Conservation (phyloP, 352 stramenopile genomes). For the Pythium volutum region DNA sequence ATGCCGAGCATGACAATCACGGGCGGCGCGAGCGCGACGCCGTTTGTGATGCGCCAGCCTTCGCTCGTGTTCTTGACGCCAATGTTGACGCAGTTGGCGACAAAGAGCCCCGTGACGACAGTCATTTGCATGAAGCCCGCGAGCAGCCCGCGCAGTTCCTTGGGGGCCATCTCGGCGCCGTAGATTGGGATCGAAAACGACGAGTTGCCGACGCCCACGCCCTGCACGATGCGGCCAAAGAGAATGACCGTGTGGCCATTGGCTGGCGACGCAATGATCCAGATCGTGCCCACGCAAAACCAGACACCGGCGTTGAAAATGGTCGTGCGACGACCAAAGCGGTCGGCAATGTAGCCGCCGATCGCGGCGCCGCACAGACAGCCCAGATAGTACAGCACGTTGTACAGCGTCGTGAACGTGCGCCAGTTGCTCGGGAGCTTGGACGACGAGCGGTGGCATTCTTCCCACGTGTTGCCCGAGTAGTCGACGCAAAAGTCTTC, state of each 20-base stretch:
- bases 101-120: slow-evolving; percentile 34
- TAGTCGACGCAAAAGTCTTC: slow-evolving; percentile 26
- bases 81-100: slow-evolving; percentile 31
- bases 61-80: slow-evolving; percentile 20
- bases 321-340: slow-evolving; percentile 18
- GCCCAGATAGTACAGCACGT: slow-evolving; percentile 25
- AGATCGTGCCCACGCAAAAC: slow-evolving; percentile 24
- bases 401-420: slow-evolving; percentile 26
- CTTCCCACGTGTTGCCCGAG: slow-evolving; percentile 13
- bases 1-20: slow-evolving; percentile 33
- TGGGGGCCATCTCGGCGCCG: slow-evolving; percentile 56
- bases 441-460: slow-evolving; percentile 15
- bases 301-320: slow-evolving; percentile 16
- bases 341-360: slow-evolving; percentile 22
- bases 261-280: slow-evolving; percentile 20
- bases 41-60: slow-evolving; percentile 27
- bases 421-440: slow-evolving; percentile 24
- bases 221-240: slow-evolving; percentile 23
- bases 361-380: slow-evolving; percentile 23
- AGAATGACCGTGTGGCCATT: slow-evolving; percentile 27
- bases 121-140: slow-evolving; percentile 41
- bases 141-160: slow-evolving; percentile 57
- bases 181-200: slow-evolving; percentile 52
- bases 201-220: slow-evolving; percentile 33
- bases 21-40: slow-evolving; percentile 20